Conservation (phyloP, 2,329 filamentous ascomycete species). For the Xylaria sp. region DNA sequence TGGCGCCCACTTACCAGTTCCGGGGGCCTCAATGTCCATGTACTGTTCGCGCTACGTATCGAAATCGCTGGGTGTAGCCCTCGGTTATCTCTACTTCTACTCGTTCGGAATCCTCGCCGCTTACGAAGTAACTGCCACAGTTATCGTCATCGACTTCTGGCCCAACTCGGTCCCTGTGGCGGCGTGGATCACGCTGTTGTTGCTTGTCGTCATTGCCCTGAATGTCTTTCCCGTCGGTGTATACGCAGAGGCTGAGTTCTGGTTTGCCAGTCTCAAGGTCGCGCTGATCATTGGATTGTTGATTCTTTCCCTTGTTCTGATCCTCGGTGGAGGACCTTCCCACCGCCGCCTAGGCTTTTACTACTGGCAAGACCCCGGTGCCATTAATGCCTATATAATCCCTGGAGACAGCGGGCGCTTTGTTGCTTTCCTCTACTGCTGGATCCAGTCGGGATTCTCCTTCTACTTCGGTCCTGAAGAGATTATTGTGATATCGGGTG, state of each 20-base stretch:
- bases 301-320: background rate
- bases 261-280: background rate
- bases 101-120: background rate
- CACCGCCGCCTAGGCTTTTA: background rate
- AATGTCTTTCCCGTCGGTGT: background rate
- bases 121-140: background rate
- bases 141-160: background rate
- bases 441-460: background rate
- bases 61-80: background rate
- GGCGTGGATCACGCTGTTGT: background rate
- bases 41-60: background rate
- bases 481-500: background rate
- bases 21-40: background rate
- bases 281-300: background rate
- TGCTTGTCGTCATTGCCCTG: background rate
- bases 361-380: background rate
- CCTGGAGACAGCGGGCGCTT: background rate
- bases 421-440: background rate
- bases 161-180: background rate
- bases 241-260: background rate
- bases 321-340: background rate
- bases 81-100: slow-evolving; percentile 1
- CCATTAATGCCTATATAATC: background rate
- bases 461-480: background rate
- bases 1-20: background rate